phyloP scores from a whole-genome alignment of 257 asterid genomes.

The Apocynum venetum region DNA sequence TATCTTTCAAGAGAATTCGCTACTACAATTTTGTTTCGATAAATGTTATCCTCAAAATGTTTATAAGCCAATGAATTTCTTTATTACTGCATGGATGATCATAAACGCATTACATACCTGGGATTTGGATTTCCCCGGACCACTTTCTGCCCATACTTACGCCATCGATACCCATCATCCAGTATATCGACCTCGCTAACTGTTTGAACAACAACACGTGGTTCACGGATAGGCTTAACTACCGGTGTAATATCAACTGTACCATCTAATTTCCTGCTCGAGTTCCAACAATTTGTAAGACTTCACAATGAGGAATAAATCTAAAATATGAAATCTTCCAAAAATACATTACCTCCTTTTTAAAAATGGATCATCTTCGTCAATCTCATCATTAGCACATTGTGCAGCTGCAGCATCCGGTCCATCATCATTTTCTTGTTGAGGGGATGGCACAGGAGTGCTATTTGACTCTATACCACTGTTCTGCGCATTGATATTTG shows the following conservation, averaged over 20 bases:
- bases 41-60: neutral
- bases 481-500: conserved; percentile 31
- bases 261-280: conserved; percentile 80
- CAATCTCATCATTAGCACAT: conserved; percentile 54
- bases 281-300: conserved; percentile 13
- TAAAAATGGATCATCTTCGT: conserved; percentile 67
- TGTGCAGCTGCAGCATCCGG: conserved; percentile 52
- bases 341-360: conserved; percentile 60
- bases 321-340: conserved; percentile 5
- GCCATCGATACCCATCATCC: conserved; percentile 98
- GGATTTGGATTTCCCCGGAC: conserved; percentile 99
- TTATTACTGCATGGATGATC: neutral
- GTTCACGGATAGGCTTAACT: conserved; percentile 89
- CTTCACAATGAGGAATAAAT: conserved; percentile 9
- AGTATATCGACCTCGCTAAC: conserved; percentile 94
- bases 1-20: neutral
- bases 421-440: conserved; percentile 59
- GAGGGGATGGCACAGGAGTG: conserved; percentile 63
- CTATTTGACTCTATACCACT: conserved; percentile 47
- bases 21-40: neutral
- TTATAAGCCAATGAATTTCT: neutral
- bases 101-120: conserved; percentile 41
- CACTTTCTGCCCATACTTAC: conserved; percentile 96
- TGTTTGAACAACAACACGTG: conserved; percentile 95
- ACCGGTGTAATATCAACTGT: conserved; percentile 62